These are phyloP conservation scores for Rhododendron williamsianum DNA, from an alignment of 148 eudicot genomes.

Conservation along the genomic window DNA sequence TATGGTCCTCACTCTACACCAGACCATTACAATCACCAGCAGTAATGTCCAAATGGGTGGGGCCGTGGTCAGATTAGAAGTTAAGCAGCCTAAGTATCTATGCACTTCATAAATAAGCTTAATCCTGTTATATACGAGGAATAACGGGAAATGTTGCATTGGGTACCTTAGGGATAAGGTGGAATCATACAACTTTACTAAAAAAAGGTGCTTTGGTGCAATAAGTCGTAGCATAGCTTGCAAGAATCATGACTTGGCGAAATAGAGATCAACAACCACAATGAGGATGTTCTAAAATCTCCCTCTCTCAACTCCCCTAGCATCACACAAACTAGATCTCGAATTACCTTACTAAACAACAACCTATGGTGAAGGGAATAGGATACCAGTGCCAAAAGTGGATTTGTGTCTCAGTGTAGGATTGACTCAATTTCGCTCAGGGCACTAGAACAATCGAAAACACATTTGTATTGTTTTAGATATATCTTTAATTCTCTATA, in stretches of 20 bases:
- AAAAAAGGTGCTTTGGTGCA: not conserved
- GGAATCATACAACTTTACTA: not conserved
- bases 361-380: not conserved
- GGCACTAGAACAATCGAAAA: not conserved
- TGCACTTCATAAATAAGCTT: not conserved
- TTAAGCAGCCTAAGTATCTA: not conserved
- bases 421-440: not conserved
- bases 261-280: not conserved
- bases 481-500: not conserved
- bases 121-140: too few species aligned
- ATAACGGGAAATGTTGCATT: not conserved
- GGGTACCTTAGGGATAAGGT: not conserved
- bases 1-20: not conserved
- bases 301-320: not conserved
- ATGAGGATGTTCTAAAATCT: not conserved
- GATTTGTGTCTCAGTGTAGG: not conserved
- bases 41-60: not conserved
- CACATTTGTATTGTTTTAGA: not conserved
- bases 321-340: not conserved
- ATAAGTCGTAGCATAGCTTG: not conserved
- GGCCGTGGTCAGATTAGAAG: not conserved
- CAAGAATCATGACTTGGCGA: not conserved
- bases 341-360: not conserved
- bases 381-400: not conserved
- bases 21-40: not conserved